Conservation (phyloP, 2,329 filamentous ascomycete genomes). For the Diaporthe sp. region DNA sequence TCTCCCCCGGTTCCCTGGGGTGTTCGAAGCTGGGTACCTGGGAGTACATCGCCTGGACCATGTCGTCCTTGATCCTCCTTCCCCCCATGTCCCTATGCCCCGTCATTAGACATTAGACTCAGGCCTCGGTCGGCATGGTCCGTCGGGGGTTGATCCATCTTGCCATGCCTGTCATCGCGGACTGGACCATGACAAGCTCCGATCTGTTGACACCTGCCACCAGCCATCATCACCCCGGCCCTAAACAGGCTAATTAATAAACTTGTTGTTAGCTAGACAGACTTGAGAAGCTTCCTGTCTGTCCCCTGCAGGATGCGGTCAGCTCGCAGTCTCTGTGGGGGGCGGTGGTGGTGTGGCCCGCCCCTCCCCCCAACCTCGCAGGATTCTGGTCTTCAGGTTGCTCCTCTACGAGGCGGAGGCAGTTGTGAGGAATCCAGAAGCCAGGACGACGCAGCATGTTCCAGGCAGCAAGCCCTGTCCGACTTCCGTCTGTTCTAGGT, state of each 20-base stretch:
- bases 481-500: neutral
- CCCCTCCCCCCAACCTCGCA: neutral
- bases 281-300: slow-evolving; percentile 5
- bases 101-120: neutral
- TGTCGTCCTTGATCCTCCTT: neutral
- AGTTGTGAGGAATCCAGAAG: neutral
- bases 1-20: neutral
- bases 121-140: slow-evolving; percentile 11
- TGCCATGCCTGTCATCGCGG: slow-evolving; percentile 29
- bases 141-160: slow-evolving; percentile 10
- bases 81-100: neutral
- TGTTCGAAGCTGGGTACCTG: neutral
- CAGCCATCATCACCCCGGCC: neutral
- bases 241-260: neutral
- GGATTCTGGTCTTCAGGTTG: neutral
- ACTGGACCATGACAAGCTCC: slow-evolving; percentile 24
- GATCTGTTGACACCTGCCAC: slow-evolving; percentile 23
- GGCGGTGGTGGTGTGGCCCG: neutral
- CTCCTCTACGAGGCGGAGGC: neutral
- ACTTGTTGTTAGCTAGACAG: neutral
- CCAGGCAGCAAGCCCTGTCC: neutral
- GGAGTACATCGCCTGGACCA: neutral
- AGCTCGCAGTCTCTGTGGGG: neutral
- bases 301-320: slow-evolving; percentile 23
- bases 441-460: neutral